Conservation (phyloP, 768 basidiomycete genomes). For the Hortiboletus campestris region DNA sequence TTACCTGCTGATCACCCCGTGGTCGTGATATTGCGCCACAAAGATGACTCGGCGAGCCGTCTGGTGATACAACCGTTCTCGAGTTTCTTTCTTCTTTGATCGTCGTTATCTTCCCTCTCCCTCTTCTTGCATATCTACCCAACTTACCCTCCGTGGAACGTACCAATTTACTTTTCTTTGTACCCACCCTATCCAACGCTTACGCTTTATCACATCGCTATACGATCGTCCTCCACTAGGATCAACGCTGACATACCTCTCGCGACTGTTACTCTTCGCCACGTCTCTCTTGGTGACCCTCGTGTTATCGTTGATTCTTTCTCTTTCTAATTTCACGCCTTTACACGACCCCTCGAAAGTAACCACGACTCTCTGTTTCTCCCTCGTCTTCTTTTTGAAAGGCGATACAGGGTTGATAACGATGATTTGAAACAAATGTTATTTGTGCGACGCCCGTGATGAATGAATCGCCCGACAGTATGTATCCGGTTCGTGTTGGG, state of each 20-base stretch:
- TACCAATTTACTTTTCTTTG: conserved; percentile 1
- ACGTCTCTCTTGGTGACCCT: not conserved
- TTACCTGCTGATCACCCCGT: not conserved
- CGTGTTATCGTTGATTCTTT: not conserved
- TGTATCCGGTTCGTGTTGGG: too few relatives aligned
- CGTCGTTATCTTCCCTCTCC: not conserved
- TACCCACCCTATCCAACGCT: conserved; percentile 1
- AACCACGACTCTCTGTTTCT: not conserved
- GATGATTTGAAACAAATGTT: not conserved
- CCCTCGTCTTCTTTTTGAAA: not conserved
- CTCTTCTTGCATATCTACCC: conserved; percentile 10
- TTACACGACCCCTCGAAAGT: conserved; percentile 9
- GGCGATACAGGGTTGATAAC: not conserved
- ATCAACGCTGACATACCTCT: conserved; percentile 5
- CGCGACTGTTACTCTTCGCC: not conserved
- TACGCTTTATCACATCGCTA: conserved; percentile 2
- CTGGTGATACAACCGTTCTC: not conserved
- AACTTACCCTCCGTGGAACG: conserved; percentile 11
- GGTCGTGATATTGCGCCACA: not conserved
- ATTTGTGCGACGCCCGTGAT: not conserved
- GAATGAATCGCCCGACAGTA: too few relatives aligned
- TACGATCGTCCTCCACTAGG: not conserved
- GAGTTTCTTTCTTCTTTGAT: conserved; percentile 5
- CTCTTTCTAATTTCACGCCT: not conserved
- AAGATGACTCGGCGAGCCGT: not conserved